Evolutionary conservation across 257 asterid species (phyloP).

Genomic region (Nicotiana obtusifolia): DNA sequence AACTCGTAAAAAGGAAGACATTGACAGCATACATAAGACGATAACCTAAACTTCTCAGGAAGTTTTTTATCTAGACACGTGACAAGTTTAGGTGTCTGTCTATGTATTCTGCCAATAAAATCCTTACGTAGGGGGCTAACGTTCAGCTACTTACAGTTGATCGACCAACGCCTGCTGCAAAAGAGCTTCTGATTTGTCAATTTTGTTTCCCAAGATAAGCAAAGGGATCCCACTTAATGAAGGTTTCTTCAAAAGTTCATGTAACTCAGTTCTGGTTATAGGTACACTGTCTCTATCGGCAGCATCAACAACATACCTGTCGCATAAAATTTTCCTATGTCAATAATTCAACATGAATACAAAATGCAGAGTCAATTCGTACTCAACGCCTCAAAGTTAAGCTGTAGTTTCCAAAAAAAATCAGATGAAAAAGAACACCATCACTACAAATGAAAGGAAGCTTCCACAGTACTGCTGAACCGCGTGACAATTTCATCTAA

Average conservation of each 20-base stretch:
- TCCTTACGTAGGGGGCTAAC: neutral
- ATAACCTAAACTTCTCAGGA: neutral
- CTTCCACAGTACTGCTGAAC: neutral
- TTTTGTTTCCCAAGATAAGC: slow-evolving; percentile 85
- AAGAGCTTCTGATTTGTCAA: slow-evolving; percentile 89
- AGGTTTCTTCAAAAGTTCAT: slow-evolving; percentile 71
- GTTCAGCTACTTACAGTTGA: slow-evolving; percentile 59
- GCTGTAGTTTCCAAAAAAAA: neutral
- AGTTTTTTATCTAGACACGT: neutral
- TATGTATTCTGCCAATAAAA: neutral
- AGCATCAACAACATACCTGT: slow-evolving; percentile 91
- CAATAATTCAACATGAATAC: neutral
- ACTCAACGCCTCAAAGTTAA: neutral
- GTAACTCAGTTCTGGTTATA: slow-evolving; percentile 67
- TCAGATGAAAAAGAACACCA: neutral
- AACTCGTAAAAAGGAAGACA: neutral
- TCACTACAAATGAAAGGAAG: neutral
- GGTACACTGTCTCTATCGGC: slow-evolving; percentile 91
- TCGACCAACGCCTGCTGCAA: slow-evolving; percentile 61
- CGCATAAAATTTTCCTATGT: neutral
- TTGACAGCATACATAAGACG: neutral
- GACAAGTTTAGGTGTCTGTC: neutral
- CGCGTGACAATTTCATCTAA: neutral
- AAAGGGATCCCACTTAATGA: slow-evolving; percentile 66
- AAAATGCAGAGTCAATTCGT: neutral